These are phyloP conservation scores for Annona cherimola DNA, from an alignment of 164 flowering plant genomes.

Conservation along the genomic window DNA sequence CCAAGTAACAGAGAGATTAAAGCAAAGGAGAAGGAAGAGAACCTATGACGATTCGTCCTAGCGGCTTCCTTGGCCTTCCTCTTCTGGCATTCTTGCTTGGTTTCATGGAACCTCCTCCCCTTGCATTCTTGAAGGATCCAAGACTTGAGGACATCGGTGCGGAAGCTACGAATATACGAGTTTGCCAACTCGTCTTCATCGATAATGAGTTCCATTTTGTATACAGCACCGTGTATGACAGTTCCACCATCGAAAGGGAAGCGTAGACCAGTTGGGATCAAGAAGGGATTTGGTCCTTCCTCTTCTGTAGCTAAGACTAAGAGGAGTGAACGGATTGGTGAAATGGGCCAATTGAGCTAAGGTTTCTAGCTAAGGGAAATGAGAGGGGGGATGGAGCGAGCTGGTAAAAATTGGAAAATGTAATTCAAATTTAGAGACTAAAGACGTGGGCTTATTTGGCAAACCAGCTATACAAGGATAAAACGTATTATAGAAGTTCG, in stretches of 20 bases:
- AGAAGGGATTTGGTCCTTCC: neutral
- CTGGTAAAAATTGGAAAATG: too few relatives aligned
- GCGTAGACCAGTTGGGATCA: neutral
- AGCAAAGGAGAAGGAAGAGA: too few relatives aligned
- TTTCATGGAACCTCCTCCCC: conserved; percentile 60
- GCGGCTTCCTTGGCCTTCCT: conserved; percentile 64
- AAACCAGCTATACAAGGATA: too few relatives aligned
- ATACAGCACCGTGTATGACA: conserved; percentile 6
- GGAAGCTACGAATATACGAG: conserved; percentile 49
- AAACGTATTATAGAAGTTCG: too few relatives aligned
- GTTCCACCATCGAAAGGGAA: neutral
- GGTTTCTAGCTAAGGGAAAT: too few relatives aligned
- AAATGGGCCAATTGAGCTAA: too few relatives aligned
- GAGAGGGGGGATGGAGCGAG: too few relatives aligned
- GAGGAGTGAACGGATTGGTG: neutral
- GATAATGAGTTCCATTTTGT: conserved; percentile 60
- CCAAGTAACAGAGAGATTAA: too few relatives aligned
- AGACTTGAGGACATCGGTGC: conserved; percentile 62
- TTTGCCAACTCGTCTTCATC: conserved; percentile 72
- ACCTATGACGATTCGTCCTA: conserved; percentile 54
- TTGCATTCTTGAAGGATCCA: conserved; percentile 67
- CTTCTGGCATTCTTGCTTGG: conserved; percentile 61
- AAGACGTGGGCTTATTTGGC: too few relatives aligned
- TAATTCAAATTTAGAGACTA: too few relatives aligned
- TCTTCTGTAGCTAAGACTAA: neutral